These are phyloP conservation scores for Chrysoporthe deuterocubensis DNA, from an alignment of 2,329 filamentous ascomycete genomes.

Conservation along the genomic window DNA sequence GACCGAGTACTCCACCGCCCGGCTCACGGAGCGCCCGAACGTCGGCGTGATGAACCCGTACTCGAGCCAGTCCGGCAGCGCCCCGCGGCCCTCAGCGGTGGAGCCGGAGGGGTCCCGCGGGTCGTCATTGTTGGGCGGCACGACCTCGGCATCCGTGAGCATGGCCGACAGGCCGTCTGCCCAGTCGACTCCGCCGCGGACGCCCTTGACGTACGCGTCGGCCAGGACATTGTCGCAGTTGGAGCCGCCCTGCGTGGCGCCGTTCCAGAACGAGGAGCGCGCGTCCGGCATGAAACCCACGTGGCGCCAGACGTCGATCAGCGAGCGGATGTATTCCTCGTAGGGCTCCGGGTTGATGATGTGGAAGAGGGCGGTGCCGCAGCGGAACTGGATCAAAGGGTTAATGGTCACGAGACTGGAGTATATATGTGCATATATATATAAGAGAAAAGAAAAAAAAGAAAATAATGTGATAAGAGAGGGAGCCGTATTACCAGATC, in stretches of 20 bases:
- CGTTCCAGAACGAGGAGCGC: conserved; percentile 71
- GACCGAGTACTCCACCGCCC: conserved; percentile 68
- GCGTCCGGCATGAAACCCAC: conserved; percentile 69
- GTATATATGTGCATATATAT: too few species aligned
- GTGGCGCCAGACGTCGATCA: conserved; percentile 70
- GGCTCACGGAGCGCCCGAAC: conserved; percentile 64
- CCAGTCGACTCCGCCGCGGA: conserved; percentile 68
- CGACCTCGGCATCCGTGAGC: conserved; percentile 68
- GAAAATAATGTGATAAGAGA: too few species aligned
- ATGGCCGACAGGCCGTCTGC: conserved; percentile 64
- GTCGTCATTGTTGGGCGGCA: conserved; percentile 63
- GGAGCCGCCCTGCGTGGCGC: conserved; percentile 69
- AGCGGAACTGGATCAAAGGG: conserved; percentile 56
- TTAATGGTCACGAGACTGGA: not conserved
- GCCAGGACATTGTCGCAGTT: conserved; percentile 75
- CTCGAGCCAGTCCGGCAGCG: conserved; percentile 69
- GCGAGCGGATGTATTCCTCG: conserved; percentile 67
- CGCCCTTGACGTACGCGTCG: conserved; percentile 72
- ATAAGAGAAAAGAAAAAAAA: not conserved
- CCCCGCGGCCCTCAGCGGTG: conserved; percentile 70
- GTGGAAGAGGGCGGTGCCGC: conserved; percentile 66
- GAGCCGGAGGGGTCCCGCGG: conserved; percentile 61
- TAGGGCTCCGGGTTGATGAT: conserved; percentile 66
- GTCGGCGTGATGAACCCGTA: conserved; percentile 68
- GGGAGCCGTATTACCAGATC: conserved; percentile 42